Percentiles rank a stretch among this genome's conserved stretches.
Evolutionary conservation across 805 yeast species (phyloP).

Genomic region (Kodamaea sagamina): DNA sequence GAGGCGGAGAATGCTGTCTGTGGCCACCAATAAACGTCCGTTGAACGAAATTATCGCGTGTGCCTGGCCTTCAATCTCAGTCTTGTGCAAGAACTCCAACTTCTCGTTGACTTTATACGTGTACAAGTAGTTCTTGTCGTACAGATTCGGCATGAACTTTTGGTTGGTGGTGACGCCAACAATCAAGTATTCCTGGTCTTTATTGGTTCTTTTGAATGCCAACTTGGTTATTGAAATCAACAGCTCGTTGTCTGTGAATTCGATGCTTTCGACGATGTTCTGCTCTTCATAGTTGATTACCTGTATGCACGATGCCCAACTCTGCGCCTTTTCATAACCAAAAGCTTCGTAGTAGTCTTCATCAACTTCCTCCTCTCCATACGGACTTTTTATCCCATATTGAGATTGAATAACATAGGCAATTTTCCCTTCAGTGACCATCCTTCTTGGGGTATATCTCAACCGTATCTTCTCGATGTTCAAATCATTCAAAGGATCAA

Average conservation of each 20-base stretch:
- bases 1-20: constrained; percentile 52
- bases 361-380: constrained; percentile 12
- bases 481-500: constrained; percentile 30
- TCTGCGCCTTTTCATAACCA: constrained; percentile 37
- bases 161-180: constrained; percentile 45
- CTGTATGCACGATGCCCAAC: constrained; percentile 59
- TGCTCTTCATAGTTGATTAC: constrained; percentile 39
- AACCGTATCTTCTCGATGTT: constrained; percentile 39
- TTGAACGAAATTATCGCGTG: constrained; percentile 53
- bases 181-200: constrained; percentile 37
- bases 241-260: constrained; percentile 45
- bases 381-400: constrained; percentile 35
- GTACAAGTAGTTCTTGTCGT: constrained; percentile 32
- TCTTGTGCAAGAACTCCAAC: constrained; percentile 53
- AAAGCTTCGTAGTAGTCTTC: constrained; percentile 42
- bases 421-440: constrained; percentile 28
- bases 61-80: constrained; percentile 52
- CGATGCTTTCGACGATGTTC: constrained; percentile 44
- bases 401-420: constrained; percentile 52
- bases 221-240: constrained; percentile 41
- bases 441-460: constrained; percentile 52
- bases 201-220: constrained; percentile 24
- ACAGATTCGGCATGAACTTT: constrained; percentile 28
- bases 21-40: constrained; percentile 62
- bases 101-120: constrained; percentile 33